Conservation (phyloP, 176 grass and related monocot genomes). For the Poa annua region DNA sequence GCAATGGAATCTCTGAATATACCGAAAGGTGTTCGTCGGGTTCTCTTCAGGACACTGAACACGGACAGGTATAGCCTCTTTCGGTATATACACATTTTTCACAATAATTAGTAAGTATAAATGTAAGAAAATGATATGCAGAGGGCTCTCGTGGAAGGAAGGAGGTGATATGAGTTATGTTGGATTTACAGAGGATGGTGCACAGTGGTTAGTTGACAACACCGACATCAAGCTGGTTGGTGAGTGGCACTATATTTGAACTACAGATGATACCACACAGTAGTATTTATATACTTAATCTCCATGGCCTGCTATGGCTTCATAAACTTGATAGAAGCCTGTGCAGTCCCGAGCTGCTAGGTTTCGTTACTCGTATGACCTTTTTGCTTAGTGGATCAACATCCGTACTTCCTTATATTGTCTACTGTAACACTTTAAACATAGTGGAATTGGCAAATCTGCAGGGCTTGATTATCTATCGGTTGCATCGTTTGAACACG, state of each 20-base stretch:
- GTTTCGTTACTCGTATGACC: no score
- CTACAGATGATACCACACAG: not conserved
- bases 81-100: not conserved
- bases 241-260: constrained; percentile 31
- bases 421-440: constrained; percentile 11
- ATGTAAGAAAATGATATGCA: constrained; percentile 38
- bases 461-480: constrained; percentile 81
- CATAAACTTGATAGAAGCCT: no score
- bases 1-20: constrained; percentile 77
- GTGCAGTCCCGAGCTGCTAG: no score
- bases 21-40: constrained; percentile 72
- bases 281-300: not conserved
- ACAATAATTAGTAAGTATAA: not conserved
- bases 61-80: constrained; percentile 61
- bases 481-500: constrained; percentile 70
- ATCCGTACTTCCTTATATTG: not conserved
- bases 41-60: constrained; percentile 86
- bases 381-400: not conserved
- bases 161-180: constrained; percentile 70
- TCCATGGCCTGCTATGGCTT: not conserved
- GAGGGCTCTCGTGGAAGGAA: constrained; percentile 75
- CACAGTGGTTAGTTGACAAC: constrained; percentile 78
- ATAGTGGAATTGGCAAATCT: constrained; percentile 3
- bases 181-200: constrained; percentile 81
- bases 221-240: constrained; percentile 90